phyloP scores from a whole-genome alignment of 495 filamentous ascomycete genomes.

The Penicillium bovifimosum region DNA sequence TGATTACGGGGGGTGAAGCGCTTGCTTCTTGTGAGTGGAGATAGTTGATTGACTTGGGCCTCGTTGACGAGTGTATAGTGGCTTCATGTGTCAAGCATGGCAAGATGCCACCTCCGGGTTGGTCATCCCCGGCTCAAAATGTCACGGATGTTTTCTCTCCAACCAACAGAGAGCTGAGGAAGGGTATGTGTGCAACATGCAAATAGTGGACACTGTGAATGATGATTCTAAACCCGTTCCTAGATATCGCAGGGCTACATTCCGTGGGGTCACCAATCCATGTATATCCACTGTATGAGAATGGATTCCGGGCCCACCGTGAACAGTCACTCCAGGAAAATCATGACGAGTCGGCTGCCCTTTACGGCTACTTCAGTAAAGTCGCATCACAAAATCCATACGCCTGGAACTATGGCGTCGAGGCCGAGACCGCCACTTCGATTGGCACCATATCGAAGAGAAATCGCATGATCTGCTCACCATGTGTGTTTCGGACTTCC shows the following conservation, averaged over 20 bases:
- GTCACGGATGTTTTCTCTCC: constrained; percentile 15
- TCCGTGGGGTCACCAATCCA: constrained; percentile 48
- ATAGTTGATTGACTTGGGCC: background rate
- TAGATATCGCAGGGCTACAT: constrained; percentile 39
- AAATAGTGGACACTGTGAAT: background rate
- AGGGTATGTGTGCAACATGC: constrained; percentile 1
- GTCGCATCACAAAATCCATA: constrained; percentile 39
- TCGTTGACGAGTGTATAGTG: constrained; percentile 20
- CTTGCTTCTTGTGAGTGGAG: constrained; percentile 44
- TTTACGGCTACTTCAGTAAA: constrained; percentile 47
- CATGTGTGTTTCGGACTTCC: constrained; percentile 30
- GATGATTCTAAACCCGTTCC: background rate
- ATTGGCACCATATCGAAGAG: constrained; percentile 43
- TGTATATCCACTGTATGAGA: constrained; percentile 52
- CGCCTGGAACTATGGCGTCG: constrained; percentile 44
- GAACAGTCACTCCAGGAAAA: constrained; percentile 44
- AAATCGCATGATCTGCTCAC: constrained; percentile 52
- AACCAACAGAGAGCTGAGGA: constrained; percentile 4
- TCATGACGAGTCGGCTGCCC: constrained; percentile 38
- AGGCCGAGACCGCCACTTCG: constrained; percentile 25
- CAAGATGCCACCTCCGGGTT: constrained; percentile 43
- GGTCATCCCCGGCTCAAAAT: constrained; percentile 36
- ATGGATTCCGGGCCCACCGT: constrained; percentile 45
- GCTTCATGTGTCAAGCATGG: constrained; percentile 27
- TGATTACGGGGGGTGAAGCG: constrained; percentile 54